Base-by-base conservation (phyloP, 176 grass and related monocot species). In the Urochloa ruziziensis region DNA sequence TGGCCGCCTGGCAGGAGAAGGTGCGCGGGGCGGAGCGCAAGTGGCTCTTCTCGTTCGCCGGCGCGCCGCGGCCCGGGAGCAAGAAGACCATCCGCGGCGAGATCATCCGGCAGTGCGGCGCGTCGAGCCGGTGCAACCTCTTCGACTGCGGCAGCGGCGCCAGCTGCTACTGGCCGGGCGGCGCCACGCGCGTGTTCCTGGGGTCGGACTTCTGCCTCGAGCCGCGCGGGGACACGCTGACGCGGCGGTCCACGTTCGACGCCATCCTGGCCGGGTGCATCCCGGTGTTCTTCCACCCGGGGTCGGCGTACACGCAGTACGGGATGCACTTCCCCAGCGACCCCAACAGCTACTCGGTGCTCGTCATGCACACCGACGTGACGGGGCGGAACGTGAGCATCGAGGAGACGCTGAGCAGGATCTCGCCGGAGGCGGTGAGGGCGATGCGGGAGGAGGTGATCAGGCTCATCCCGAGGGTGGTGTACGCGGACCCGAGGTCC, bases 231-330 rank as follows among this genome's bases (percentile, higher is more conserved):
- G 89, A 94, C 71, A 77, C 92, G 19, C 58, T 69, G 35, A 94
- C 92, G n/a, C 90, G 2, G n/a, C n/a, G n/a, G n/a, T n/a, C n/a
- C n/a, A n/a, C n/a, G n/a, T n/a, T n/a, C n/a, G n/a, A n/a, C n/a
- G n/a, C n/a, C n/a, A n/a, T n/a, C n/a, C n/a, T n/a, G n/a, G n/a
- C n/a, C n/a, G n/a, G n/a, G n/a, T n/a, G n/a, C n/a, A n/a, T n/a
- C n/a, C n/a, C n/a, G n/a, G n/a, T n/a, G n/a, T n/a, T n/a, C n/a
- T n/a, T n/a, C n/a, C n/a, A n/a, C n/a, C n/a, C n/a, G n/a, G n/a
- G n/a, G n/a, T n/a, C n/a, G n/a, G n/a, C n/a, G n/a, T 90, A 91
- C 72, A 67, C 67, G 15, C 92, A 94, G 83, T 94, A 94, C 77
- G 85, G 32, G 53, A 73, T 85, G 87, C 87, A 91, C 83, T 44